A percentile compares a stretch with the other conserved stretches of the same genome.
Evolutionary conservation across 1,284 basidiomycete genomes (phyloP).

Genomic region (Athelia sp.): DNA sequence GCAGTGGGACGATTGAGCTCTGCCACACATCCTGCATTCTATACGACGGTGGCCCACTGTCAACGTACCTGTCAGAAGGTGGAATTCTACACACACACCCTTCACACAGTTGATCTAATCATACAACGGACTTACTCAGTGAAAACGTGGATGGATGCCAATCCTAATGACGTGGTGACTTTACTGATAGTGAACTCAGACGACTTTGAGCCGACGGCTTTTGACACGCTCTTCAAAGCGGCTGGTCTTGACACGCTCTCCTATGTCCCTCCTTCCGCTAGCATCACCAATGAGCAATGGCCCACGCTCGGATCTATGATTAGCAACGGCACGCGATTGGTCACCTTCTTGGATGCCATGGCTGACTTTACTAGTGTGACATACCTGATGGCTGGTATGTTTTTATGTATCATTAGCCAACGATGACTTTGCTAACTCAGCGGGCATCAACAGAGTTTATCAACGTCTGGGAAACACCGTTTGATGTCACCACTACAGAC

Average conservation of each 20-base stretch:
- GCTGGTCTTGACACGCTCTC: constrained; percentile 68
- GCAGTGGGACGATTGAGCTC: constrained; percentile 58
- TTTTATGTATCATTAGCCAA: not conserved
- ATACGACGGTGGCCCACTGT: constrained; percentile 71
- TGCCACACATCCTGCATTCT: constrained; percentile 85
- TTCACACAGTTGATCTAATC: constrained; percentile 3
- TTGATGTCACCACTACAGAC: constrained; percentile 67
- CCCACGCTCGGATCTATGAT: constrained; percentile 85
- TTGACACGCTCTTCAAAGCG: constrained; percentile 64
- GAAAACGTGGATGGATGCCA: constrained; percentile 79
- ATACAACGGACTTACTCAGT: constrained; percentile 49
- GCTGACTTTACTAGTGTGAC: constrained; percentile 72
- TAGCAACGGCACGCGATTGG: constrained; percentile 68
- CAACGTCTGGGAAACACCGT: constrained; percentile 91
- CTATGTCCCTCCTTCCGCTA: constrained; percentile 63
- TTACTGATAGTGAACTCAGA: constrained; percentile 87
- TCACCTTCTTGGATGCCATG: constrained; percentile 81
- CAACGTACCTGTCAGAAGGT: constrained; percentile 71
- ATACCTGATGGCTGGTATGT: constrained; percentile 81
- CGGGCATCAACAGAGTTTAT: constrained; percentile 57
- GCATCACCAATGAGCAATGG: constrained; percentile 62
- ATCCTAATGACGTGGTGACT: constrained; percentile 86
- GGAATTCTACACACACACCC: constrained; percentile 3
- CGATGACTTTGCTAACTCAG: not conserved
- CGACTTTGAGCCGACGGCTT: constrained; percentile 54